Conservation (phyloP, 2,329 filamentous ascomycete species). For the Neofusicoccum parvum region DNA sequence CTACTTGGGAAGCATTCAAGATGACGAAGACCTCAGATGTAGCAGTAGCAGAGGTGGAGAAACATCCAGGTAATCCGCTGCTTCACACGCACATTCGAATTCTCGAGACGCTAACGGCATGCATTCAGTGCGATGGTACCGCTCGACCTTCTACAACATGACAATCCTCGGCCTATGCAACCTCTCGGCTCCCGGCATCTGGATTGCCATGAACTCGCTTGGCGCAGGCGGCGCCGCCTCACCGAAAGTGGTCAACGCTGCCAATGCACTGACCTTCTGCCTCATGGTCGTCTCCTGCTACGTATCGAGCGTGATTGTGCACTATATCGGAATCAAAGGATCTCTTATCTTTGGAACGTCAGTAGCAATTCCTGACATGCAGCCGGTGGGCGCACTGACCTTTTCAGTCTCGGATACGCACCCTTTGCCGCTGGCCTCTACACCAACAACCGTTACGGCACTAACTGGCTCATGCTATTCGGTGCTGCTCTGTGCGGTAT, state of each 20-base stretch:
- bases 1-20: too few relatives aligned
- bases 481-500: slow-evolving; percentile 38
- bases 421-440: slow-evolving; percentile 33
- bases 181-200: slow-evolving; percentile 52
- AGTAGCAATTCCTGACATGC: background rate
- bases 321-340: slow-evolving; percentile 48
- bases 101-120: too few relatives aligned
- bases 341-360: slow-evolving; percentile 33
- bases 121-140: background rate
- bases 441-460: slow-evolving; percentile 21
- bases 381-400: too few relatives aligned
- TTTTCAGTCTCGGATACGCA: slow-evolving; percentile 36
- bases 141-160: slow-evolving; percentile 48
- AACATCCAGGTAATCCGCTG: too few relatives aligned
- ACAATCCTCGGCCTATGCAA: slow-evolving; percentile 47
- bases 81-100: too few relatives aligned
- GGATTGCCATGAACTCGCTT: slow-evolving; percentile 46
- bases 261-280: slow-evolving; percentile 9
- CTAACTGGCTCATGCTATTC: slow-evolving; percentile 38
- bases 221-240: background rate
- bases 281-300: slow-evolving; percentile 7
- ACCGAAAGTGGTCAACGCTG: background rate
- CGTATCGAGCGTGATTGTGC: background rate
- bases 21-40: too few relatives aligned
- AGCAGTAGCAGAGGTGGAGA: too few relatives aligned